Evolutionary conservation across 1,139 yeast genomes (phyloP).

Genomic region (Lodderomyces metapsilosis): DNA sequence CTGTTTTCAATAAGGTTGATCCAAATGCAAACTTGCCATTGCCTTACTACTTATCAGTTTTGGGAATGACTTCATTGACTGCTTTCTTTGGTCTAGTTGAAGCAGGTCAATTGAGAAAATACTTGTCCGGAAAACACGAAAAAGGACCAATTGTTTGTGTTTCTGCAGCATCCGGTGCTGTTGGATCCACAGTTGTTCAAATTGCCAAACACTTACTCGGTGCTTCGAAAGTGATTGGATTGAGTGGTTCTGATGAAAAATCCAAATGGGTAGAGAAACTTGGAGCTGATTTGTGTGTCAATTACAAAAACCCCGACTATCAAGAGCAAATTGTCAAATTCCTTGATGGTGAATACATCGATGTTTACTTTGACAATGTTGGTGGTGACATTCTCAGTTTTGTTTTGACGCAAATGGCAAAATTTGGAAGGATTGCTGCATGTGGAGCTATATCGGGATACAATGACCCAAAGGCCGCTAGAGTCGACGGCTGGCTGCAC

Average conservation of each 20-base stretch:
- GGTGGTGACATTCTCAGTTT: constrained; percentile 60
- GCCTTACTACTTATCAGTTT: constrained; percentile 24
- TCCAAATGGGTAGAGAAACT: constrained; percentile 52
- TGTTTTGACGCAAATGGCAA: constrained; percentile 39
- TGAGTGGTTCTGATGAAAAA: constrained; percentile 63
- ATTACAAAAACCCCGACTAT: constrained; percentile 51
- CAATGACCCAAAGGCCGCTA: constrained; percentile 37
- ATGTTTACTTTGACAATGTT: constrained; percentile 56
- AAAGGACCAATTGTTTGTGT: constrained; percentile 43
- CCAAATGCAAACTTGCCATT: constrained; percentile 22
- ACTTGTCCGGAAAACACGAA: constrained; percentile 3
- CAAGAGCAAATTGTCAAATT: constrained; percentile 41
- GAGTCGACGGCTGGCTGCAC: constrained; percentile 36
- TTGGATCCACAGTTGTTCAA: constrained; percentile 60
- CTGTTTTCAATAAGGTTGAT: constrained; percentile 25
- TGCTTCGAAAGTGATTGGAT: constrained; percentile 58
- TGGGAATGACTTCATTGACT: constrained; percentile 60
- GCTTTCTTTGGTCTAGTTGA: constrained; percentile 57
- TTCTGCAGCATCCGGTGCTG: constrained; percentile 71
- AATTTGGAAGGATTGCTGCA: constrained; percentile 48
- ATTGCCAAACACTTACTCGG: constrained; percentile 54
- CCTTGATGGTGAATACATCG: constrained; percentile 43
- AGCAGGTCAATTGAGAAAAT: constrained; percentile 34
- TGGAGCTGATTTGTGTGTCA: constrained; percentile 54
- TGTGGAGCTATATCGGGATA: constrained; percentile 66